These are phyloP conservation scores for Talaromyces sp. DNA, from an alignment of 2,329 filamentous ascomycete genomes.

Conservation along the genomic window DNA sequence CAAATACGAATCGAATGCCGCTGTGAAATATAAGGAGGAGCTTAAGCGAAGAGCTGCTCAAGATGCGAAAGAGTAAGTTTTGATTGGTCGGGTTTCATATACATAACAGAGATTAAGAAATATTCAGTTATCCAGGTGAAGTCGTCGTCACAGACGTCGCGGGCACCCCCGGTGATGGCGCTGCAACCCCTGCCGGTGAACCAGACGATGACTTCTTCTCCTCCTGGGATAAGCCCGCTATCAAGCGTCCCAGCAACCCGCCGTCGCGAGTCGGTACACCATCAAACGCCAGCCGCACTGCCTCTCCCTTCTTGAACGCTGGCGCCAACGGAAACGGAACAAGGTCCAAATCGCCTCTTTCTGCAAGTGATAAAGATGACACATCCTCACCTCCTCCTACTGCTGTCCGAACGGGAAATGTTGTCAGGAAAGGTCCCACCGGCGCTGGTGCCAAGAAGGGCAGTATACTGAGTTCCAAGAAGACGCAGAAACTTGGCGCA, in stretches of 20 bases:
- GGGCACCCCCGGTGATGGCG: slow-evolving; percentile 61
- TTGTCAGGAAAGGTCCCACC: slow-evolving; percentile 72
- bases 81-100: not conserved
- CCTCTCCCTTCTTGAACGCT: slow-evolving; percentile 85
- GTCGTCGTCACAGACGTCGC: slow-evolving; percentile 73
- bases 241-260: slow-evolving; percentile 94
- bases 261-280: slow-evolving; percentile 87
- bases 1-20: slow-evolving; percentile 92
- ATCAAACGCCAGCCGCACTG: slow-evolving; percentile 72
- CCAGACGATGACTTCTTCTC: slow-evolving; percentile 94
- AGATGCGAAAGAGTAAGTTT: slow-evolving; percentile 77
- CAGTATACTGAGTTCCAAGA: slow-evolving; percentile 83
- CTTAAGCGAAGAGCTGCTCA: slow-evolving; percentile 78
- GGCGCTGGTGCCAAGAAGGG: slow-evolving; percentile 70
- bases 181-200: slow-evolving; percentile 76
- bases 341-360: slow-evolving; percentile 81
- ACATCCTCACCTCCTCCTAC: slow-evolving; percentile 56
- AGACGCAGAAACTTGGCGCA: slow-evolving; percentile 77
- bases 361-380: slow-evolving; percentile 54
- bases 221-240: slow-evolving; percentile 95
- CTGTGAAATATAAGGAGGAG: slow-evolving; percentile 97
- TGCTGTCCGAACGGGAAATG: slow-evolving; percentile 71
- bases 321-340: slow-evolving; percentile 63
- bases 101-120: slow-evolving; percentile 20
- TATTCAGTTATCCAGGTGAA: slow-evolving; percentile 73